A percentile compares a stretch with the other conserved stretches of the same genome.
Evolutionary conservation across 192 early-diverging fungal genomes (phyloP).

Genomic region (Jimgerdemannia flammicorona): DNA sequence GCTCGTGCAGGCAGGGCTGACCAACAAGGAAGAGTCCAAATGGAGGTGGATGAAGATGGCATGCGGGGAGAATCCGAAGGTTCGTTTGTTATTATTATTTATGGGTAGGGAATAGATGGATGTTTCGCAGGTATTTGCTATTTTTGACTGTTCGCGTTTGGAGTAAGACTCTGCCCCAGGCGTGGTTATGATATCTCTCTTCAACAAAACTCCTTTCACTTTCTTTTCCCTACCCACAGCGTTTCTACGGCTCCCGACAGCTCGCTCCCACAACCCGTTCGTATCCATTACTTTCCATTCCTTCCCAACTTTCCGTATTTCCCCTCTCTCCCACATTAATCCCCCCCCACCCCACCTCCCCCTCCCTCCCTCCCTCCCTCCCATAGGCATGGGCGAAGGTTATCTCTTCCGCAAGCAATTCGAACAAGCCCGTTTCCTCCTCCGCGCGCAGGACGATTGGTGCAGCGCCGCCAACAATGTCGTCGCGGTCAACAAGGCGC

Average conservation of each 20-base stretch:
- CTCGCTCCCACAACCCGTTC: background rate
- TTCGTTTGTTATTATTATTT: slow-evolving; percentile 1
- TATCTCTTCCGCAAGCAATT: slow-evolving; percentile 65
- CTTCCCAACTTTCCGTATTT: no score
- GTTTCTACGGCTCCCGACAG: slow-evolving; percentile 1
- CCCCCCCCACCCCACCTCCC: no score
- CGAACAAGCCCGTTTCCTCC: slow-evolving; percentile 41
- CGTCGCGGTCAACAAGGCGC: background rate
- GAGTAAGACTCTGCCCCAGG: no score
- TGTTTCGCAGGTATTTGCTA: background rate
- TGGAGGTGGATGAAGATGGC: slow-evolving; percentile 84
- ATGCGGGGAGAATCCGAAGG: slow-evolving; percentile 78
- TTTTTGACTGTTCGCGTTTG: no score
- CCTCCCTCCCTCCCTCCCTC: slow-evolving; percentile 19
- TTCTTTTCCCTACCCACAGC: background rate
- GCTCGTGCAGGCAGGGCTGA: slow-evolving; percentile 43
- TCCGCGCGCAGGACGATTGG: slow-evolving; percentile 59
- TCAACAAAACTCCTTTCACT: no score
- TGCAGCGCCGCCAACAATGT: slow-evolving; percentile 33
- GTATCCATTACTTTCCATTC: background rate
- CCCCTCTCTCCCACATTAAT: background rate
- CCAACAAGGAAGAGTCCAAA: slow-evolving; percentile 32
- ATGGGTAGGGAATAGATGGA: background rate
- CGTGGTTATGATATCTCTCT: no score
- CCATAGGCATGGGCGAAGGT: slow-evolving; percentile 56